phyloP scores from a whole-genome alignment of 306 rosid species.

The Cucurbita argyrosperma region DNA sequence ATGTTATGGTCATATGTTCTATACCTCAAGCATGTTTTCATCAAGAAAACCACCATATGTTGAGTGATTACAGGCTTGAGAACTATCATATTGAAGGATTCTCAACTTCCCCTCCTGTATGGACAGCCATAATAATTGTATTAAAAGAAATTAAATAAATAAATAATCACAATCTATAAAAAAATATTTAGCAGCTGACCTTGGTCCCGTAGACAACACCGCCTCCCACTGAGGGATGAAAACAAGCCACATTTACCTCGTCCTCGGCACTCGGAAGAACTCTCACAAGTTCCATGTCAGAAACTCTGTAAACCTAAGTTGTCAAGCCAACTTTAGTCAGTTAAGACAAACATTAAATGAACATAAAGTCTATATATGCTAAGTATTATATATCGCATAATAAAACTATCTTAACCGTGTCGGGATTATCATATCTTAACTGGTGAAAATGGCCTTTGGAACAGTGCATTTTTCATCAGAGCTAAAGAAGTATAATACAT shows the following conservation, averaged over 20 bases:
- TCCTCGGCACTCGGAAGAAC: slow-evolving; percentile 98
- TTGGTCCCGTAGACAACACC: slow-evolving; percentile 99
- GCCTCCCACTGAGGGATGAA: slow-evolving; percentile 94
- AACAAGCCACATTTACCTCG: slow-evolving; percentile 96
- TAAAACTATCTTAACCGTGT: background rate
- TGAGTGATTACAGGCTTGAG: slow-evolving; percentile 14
- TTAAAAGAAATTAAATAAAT: background rate
- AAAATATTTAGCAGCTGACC: slow-evolving; percentile 24
- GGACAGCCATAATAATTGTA: slow-evolving; percentile 1
- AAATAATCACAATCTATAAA: background rate
- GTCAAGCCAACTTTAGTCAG: slow-evolving; percentile 8
- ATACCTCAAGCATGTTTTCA: slow-evolving; percentile 42
- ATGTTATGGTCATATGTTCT: background rate
- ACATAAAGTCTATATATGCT: background rate
- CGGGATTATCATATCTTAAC: background rate
- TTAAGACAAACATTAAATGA: background rate
- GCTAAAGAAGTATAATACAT: background rate
- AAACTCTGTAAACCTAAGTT: slow-evolving; percentile 79
- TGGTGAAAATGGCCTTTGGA: background rate
- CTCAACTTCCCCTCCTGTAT: slow-evolving; percentile 95
- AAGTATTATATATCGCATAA: no score
- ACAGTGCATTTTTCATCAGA: background rate
- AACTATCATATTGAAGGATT: slow-evolving; percentile 37
- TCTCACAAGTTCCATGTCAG: slow-evolving; percentile 95
- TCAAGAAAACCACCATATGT: slow-evolving; percentile 18